phyloP scores from a whole-genome alignment of 768 basidiomycete species.

The Hemileccinum rubropunctum region DNA sequence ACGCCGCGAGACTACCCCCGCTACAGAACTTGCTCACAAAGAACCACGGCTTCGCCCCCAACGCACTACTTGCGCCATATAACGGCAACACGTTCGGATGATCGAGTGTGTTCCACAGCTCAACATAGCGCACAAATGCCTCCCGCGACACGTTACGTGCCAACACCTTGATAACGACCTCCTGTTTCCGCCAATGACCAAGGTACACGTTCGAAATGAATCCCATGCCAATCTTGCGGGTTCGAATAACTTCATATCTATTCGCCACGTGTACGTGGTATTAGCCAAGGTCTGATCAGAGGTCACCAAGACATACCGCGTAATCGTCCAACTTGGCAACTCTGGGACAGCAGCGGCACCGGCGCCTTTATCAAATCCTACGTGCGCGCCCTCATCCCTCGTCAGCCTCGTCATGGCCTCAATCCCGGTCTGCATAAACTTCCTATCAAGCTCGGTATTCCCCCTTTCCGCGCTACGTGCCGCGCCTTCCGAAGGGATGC shows the following conservation, averaged over 20 bases:
- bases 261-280: neutral
- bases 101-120: slow-evolving; percentile 66
- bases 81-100: slow-evolving; percentile 73
- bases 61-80: slow-evolving; percentile 73
- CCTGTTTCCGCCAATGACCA: slow-evolving; percentile 66
- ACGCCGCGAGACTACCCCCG: slow-evolving; percentile 61
- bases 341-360: slow-evolving; percentile 12
- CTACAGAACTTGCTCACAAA: slow-evolving; percentile 73
- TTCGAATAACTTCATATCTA: slow-evolving; percentile 73
- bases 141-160: slow-evolving; percentile 56
- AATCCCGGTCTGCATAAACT: slow-evolving; percentile 71
- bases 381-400: slow-evolving; percentile 2
- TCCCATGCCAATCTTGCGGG: slow-evolving; percentile 65
- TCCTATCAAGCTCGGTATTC: slow-evolving; percentile 40
- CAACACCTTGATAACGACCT: slow-evolving; percentile 73
- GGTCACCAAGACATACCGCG: slow-evolving; percentile 38
- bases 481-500: neutral
- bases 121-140: slow-evolving; percentile 68
- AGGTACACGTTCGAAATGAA: slow-evolving; percentile 77
- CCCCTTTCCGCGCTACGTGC: neutral
- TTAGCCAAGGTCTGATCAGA: neutral
- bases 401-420: slow-evolving; percentile 69
- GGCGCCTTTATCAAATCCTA: neutral
- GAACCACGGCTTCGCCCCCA: slow-evolving; percentile 72
- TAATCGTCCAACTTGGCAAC: slow-evolving; percentile 77